Evolutionary conservation across 441 rosid genomes (phyloP).

Genomic region (Sinapis alba): DNA sequence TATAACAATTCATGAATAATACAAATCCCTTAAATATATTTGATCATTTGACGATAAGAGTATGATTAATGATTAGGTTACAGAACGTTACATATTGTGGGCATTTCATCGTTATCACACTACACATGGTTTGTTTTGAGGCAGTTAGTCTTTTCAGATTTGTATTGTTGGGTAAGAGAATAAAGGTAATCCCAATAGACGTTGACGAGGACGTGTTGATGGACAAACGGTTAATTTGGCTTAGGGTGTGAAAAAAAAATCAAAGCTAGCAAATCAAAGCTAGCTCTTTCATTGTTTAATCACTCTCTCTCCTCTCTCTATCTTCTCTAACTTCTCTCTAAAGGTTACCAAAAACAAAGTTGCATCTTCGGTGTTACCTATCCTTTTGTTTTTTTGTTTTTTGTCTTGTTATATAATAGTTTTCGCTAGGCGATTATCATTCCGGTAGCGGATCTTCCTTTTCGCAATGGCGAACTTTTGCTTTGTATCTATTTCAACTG

Average conservation of each 20-base stretch:
- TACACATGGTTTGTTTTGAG: conserved; percentile 22
- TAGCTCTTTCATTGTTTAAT: conserved; percentile 4
- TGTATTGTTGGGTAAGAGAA: conserved; percentile 19
- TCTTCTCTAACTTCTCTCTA: too few relatives aligned
- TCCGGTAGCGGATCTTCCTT: background rate
- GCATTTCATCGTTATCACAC: background rate
- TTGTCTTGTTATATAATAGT: background rate
- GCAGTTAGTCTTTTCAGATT: background rate
- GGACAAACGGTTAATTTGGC: conserved; percentile 32
- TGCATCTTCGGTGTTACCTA: background rate
- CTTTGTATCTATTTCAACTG: background rate
- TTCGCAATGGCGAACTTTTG: background rate
- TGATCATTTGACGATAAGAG: background rate
- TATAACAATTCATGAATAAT: background rate
- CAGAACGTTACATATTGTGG: conserved; percentile 11
- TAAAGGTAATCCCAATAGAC: conserved; percentile 8
- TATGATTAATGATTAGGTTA: background rate
- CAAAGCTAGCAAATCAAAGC: conserved; percentile 37
- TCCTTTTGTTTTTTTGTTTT: too few relatives aligned
- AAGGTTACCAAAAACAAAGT: too few relatives aligned
- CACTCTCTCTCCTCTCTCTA: background rate
- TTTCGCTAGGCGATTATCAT: background rate
- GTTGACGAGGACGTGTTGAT: conserved; percentile 25
- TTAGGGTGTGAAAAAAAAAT: conserved; percentile 24
- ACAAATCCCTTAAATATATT: background rate